phyloP scores from a whole-genome alignment of 805 yeast species.

The Kluyveromyces aestuarii region DNA sequence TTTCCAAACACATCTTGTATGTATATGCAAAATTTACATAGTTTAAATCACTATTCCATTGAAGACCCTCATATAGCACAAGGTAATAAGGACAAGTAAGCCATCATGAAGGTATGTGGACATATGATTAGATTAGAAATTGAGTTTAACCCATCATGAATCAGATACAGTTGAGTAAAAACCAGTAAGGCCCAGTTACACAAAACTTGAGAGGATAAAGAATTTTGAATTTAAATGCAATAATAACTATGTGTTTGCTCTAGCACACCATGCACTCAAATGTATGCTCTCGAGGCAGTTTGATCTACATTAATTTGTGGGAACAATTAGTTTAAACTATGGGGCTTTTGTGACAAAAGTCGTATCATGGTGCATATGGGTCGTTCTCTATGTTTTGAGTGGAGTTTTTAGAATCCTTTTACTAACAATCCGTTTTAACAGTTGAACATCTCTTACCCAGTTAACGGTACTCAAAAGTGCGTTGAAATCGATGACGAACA shows the following conservation, averaged over 20 bases:
- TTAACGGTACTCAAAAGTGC: conserved; percentile 99
- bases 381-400: not conserved
- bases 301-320: not conserved
- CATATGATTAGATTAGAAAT: not conserved
- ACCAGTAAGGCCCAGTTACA: not conserved
- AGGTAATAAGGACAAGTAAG: conserved; percentile 23
- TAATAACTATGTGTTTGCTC: not conserved
- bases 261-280: no score
- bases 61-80: not conserved
- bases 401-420: conserved; percentile 1
- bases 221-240: not conserved
- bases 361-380: not conserved
- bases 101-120: conserved; percentile 34
- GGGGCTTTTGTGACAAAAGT: not conserved
- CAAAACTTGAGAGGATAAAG: not conserved
- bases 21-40: not conserved
- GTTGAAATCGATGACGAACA: conserved; percentile 98
- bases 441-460: conserved; percentile 99
- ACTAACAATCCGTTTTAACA: conserved; percentile 27
- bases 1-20: conserved; percentile 3
- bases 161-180: not conserved
- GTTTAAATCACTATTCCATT: not conserved
- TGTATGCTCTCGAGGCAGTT: not conserved
- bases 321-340: no score
- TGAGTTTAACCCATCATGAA: not conserved